Evolutionary conservation across 1,139 yeast species (phyloP), one percentile per base, ranked within the genome.

Genomic region (Barnettozyma hawaiiensis): DNA sequence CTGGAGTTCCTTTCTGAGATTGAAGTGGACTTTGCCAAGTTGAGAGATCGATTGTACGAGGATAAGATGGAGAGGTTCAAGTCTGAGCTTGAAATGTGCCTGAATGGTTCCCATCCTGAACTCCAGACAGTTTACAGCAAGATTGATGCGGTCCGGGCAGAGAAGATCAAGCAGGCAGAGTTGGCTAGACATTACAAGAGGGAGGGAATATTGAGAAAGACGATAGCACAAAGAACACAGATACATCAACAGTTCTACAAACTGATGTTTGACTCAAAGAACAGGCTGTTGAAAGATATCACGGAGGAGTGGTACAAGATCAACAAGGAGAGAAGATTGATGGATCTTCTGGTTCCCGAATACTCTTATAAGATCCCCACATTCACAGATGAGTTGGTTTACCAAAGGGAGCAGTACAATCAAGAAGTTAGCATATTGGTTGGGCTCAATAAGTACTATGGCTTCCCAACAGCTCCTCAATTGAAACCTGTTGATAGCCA

Each of bases 231-330:
- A 26, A 67, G 97, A 47, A 83, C 85, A 6, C 76, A 82, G 45
- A 75, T 87, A 34, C 97, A 90, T 60, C 97, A 92, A 62, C 87
- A 89, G 60, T 89, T 77, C 60, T 65, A 78, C 59, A 84, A 83
- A 55, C 75, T 77, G 48, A 67, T 78, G 37, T 78, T 81, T 56
- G 95, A 89, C 58, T 63, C 75, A 39, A 83, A 90, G 49, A 74
- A 75, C 45, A 69, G 71, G 29, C 70, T 87, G 69, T 73, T 92
- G 41, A 72, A 77, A 45, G 73, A 78, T 16, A 85, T 96, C 5
- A 90, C 97, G 2, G 78, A 85, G 39, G 74, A 79, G 52, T 92
- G 98, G 97, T 92, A 92, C 65, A 83, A 85, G 52, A 85, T 90
- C 56, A 90, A 90, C 63, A 79, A 83, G 55, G 98, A 92, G 61